Percentiles rank a stretch among this genome's conserved stretches.
Evolutionary conservation across 257 asterid species (phyloP).

Genomic region (Solanum habrochaites): DNA sequence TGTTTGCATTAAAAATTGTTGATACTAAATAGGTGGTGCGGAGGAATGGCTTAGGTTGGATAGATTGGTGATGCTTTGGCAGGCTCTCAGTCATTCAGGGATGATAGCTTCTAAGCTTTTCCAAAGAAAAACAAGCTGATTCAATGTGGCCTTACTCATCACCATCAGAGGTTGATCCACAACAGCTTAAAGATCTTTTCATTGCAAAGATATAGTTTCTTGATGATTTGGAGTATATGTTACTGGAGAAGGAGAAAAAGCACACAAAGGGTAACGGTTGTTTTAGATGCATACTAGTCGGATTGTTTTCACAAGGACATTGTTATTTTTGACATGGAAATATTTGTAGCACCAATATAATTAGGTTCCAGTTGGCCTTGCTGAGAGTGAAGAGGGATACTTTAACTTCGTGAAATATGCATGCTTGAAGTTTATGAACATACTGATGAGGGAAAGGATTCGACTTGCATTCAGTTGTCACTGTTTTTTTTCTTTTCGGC

Average conservation of each 20-base stretch:
- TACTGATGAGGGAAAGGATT: background rate
- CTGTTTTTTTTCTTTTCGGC: background rate
- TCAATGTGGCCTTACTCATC: slow-evolving; percentile 89
- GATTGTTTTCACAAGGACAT: background rate
- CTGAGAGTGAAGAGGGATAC: background rate
- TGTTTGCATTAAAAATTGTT: background rate
- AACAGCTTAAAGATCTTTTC: slow-evolving; percentile 79
- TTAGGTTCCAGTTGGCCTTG: background rate
- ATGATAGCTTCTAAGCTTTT: slow-evolving; percentile 88
- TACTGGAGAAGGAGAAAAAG: background rate
- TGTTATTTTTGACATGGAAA: background rate
- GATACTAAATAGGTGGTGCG: slow-evolving; percentile 10
- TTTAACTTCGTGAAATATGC: background rate
- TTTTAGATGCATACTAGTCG: background rate
- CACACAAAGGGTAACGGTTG: background rate
- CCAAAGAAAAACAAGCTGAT: slow-evolving; percentile 95
- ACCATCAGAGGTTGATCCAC: slow-evolving; percentile 74
- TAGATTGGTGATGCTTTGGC: slow-evolving; percentile 85
- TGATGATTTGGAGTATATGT: background rate
- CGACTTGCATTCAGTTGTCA: background rate
- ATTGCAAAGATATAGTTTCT: slow-evolving; percentile 11
- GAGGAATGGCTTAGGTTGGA: slow-evolving; percentile 93
- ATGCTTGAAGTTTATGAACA: background rate
- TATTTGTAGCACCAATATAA: background rate
- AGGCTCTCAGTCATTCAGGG: slow-evolving; percentile 70